Evolutionary conservation across 495 filamentous ascomycete genomes (phyloP).

Genomic region (Hypoxylon intermedium): DNA sequence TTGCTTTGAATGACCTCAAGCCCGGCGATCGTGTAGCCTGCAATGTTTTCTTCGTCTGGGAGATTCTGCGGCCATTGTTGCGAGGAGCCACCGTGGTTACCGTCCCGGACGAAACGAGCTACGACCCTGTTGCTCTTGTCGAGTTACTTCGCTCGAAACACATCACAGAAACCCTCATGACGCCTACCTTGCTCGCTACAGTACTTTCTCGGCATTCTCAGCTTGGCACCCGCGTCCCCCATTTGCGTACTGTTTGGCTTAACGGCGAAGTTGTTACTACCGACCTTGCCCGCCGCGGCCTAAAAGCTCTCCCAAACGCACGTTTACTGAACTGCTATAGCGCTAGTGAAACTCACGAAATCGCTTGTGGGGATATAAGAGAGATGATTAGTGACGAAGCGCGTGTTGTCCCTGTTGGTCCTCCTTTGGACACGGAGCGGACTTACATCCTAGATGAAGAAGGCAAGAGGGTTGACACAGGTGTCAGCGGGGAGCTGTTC

Average conservation of each 20-base stretch:
- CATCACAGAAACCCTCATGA: constrained; percentile 76
- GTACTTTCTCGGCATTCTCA: constrained; percentile 66
- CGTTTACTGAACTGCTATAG: constrained; percentile 75
- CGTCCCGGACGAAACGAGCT: constrained; percentile 72
- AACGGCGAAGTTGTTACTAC: constrained; percentile 76
- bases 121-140: constrained; percentile 71
- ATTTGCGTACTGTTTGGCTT: constrained; percentile 69
- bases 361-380: constrained; percentile 73
- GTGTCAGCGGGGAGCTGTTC: constrained; percentile 66
- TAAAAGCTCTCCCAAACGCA: constrained; percentile 66
- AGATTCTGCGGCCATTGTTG: constrained; percentile 72
- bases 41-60: constrained; percentile 79
- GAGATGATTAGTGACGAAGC: constrained; percentile 60
- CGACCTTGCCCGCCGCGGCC: constrained; percentile 66
- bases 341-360: constrained; percentile 75
- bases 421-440: constrained; percentile 62
- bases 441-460: constrained; percentile 67
- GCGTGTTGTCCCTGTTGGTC: constrained; percentile 66
- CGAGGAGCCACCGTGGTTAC: constrained; percentile 71
- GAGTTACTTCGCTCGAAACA: constrained; percentile 63
- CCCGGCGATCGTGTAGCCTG: constrained; percentile 73
- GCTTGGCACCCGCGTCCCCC: constrained; percentile 62
- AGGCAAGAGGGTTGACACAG: constrained; percentile 55
- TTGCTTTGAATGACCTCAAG: constrained; percentile 64
- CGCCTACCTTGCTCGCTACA: constrained; percentile 71